A percentile compares a stretch with the other conserved stretches of the same genome.
phyloP scores from a whole-genome alignment of 169 alveolate genomes.

The Eimeria falciformis region DNA sequence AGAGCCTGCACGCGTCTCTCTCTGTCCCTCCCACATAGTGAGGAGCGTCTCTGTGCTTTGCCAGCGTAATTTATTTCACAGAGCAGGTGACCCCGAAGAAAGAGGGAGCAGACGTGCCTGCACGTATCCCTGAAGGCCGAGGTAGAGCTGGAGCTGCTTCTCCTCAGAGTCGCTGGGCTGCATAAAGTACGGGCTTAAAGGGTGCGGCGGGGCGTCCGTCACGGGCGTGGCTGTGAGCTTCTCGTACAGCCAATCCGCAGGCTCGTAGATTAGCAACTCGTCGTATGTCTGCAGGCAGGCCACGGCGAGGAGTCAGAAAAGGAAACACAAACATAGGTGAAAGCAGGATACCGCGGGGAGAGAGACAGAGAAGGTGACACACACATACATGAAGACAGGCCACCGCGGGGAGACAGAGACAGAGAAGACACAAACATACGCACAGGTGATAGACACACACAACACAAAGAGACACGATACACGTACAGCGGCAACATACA shows the following conservation, averaged over 20 bases:
- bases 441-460: background rate
- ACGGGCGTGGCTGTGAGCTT: slow-evolving; percentile 80
- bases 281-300: slow-evolving; percentile 78
- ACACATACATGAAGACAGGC: background rate
- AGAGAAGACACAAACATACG: background rate
- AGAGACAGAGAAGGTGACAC: background rate
- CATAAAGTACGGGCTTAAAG: slow-evolving; percentile 55
- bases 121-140: slow-evolving; percentile 21
- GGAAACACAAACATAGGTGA: background rate
- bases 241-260: slow-evolving; percentile 82
- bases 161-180: slow-evolving; percentile 1
- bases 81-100: too few species aligned
- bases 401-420: too few species aligned
- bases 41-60: too few species aligned
- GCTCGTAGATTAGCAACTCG: slow-evolving; percentile 80
- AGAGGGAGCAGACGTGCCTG: slow-evolving; percentile 26
- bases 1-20: too few species aligned
- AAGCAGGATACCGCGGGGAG: background rate
- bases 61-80: too few species aligned
- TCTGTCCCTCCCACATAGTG: too few species aligned
- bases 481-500: background rate
- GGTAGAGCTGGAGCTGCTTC: slow-evolving; percentile 27
- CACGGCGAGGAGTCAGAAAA: background rate
- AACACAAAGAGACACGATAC: background rate
- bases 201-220: slow-evolving; percentile 79